Evolutionary conservation across 1,284 basidiomycete species (phyloP), one percentile per base, ranked within the genome.

Genomic region (Microbotryum silenes-acaulis): DNA sequence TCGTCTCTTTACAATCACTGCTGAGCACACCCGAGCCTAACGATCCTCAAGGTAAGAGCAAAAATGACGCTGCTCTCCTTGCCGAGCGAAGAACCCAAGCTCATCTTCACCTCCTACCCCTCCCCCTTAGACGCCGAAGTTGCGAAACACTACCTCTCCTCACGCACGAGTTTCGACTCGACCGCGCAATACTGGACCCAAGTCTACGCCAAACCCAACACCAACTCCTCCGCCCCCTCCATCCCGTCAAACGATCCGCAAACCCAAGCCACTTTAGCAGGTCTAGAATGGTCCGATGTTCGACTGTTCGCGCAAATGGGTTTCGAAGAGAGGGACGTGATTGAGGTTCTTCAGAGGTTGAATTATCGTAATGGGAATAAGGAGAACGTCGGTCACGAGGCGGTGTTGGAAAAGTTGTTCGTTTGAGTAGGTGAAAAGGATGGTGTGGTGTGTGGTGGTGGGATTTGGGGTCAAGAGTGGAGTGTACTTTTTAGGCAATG

Each of bases 41-140:
- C 70, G 96, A 98, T 74, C 96, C 94, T 0, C 94, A 97, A 78
- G 96, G 97, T 73, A 94, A 94, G 0, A 94, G 0, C 92, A 97
- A 78, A 78, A 79, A 96, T 98, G 90, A 74, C 85, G 90, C 71
- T 88, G 90, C 4, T 91, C 89, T 67, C 97, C 97, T 97, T 72
- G 89, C 97, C 62, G 86, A 88, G 45, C 98, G 93, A 75, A 98
- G 96, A 94, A 89, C 91, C 4, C 3, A 69, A 73, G 75, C 37
- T 42, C 37, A 42, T 31, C 37, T 42, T 18, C 12, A 16, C 16
- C 14, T 42, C 16, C 16, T 42, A 25, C 25, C 25, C 4, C 25
- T 42, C 16, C 16, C 2, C 3, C 27, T 27, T 27, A 42, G 96
- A 97, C 73, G 94, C 96, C 0, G 92, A 97, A 78, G 80, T 97